Evolutionary conservation across 768 basidiomycete species (phyloP), one percentile per base, ranked within the genome.

Genomic region (Amanita phalloides): DNA sequence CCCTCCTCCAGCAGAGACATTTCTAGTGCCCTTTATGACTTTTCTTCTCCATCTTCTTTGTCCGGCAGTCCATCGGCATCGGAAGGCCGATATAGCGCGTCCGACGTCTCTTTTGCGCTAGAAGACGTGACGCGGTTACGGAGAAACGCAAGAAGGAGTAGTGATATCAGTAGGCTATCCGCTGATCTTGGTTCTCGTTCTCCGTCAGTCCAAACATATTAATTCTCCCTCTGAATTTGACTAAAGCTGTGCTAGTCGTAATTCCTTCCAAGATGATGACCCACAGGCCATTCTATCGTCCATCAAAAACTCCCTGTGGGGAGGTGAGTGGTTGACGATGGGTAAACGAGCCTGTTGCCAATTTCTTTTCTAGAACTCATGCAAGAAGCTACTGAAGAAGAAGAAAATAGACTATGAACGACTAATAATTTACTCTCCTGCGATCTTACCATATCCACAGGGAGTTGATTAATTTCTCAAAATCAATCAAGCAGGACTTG

Each of bases 301-400:
- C 9, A 76, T 84, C 67, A 75, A 82, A 54, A 75, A 72, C 54
- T 84, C 84, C n/a, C 70, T 79, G 48, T 86, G 85, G 85, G 79
- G 80, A 59, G 83, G 84, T 83, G 58, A 59, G 82, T 66, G 44
- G 23, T 6, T 21, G 42, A 38, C 28, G 53, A 14, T 58, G n/a
- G 23, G 32, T 38, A 37, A 33, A n/a, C 3, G 28, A 25, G 47
- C 20, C 28, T 25, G 48, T 37, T 54, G 44, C 46, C 26, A 7
- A 33, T 43, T 30, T 5, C 30, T 36, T 54, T 48, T 52, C n/a
- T 48, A 66, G 66, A 65, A 21, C 49, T 66, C 47, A 66, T 66
- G 64, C 63, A 57, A 46, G 61, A 66, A 51, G 66, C 60, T 17
- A 62, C 60, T n/a, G 45, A 48, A 26, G 61, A 64, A 38, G 62